Conservation (phyloP, 2,329 filamentous ascomycete species). For the Calonectria ilicicola region DNA sequence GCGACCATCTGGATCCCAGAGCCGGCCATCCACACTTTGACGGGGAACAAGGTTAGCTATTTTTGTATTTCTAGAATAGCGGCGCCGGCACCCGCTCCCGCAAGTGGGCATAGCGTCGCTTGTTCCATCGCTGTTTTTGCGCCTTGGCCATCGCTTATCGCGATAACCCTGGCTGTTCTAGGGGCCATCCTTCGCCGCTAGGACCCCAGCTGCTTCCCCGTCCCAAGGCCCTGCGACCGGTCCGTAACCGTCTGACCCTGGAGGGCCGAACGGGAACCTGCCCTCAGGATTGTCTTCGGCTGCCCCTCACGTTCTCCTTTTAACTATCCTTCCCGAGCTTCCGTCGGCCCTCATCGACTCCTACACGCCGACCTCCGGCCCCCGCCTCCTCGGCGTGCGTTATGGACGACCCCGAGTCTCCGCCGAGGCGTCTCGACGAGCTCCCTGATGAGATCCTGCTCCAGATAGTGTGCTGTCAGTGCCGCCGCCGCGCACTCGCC, state of each 20-base stretch:
- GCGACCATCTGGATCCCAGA: neutral
- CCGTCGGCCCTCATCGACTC: neutral
- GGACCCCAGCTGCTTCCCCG: conserved; percentile 1
- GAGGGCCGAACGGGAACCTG: conserved; percentile 15
- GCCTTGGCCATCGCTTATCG: conserved; percentile 22
- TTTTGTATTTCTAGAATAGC: neutral
- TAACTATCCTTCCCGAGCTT: neutral
- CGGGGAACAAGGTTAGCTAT: neutral
- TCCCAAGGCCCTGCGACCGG: neutral
- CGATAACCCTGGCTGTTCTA: conserved; percentile 13
- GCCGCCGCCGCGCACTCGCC: conserved; percentile 22
- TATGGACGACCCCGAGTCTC: conserved; percentile 42
- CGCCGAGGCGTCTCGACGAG: conserved; percentile 53
- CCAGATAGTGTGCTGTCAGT: conserved; percentile 72
- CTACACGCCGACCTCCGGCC: conserved; percentile 2
- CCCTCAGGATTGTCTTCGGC: conserved; percentile 5
- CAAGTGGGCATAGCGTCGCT: conserved; percentile 16
- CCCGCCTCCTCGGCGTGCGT: conserved; percentile 21
- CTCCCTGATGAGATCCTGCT: conserved; percentile 75
- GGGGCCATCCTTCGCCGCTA: neutral
- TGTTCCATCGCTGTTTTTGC: neutral
- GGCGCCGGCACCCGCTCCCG: neutral
- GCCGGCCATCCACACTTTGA: neutral
- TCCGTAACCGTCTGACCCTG: conserved; percentile 7
- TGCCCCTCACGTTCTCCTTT: conserved; percentile 15